These are phyloP conservation scores for Agaricus subrufescens DNA, from an alignment of 768 basidiomycete species.

Conservation along the genomic window DNA sequence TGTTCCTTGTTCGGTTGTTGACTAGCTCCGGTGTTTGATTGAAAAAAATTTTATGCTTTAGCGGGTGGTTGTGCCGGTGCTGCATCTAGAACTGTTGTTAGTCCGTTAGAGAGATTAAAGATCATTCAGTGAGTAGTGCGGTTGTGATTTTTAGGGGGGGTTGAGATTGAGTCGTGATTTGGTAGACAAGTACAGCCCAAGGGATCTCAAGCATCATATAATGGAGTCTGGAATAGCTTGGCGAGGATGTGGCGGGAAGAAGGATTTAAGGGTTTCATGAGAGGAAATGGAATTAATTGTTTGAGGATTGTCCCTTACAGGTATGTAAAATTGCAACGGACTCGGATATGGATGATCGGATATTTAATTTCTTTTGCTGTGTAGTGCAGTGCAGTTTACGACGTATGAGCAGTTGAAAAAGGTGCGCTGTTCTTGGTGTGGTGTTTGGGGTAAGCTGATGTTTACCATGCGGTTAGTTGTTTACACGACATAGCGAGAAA, in stretches of 20 bases:
- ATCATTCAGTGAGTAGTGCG: slow-evolving; percentile 80
- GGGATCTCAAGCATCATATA: slow-evolving; percentile 61
- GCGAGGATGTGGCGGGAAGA: slow-evolving; percentile 92
- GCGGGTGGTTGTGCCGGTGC: slow-evolving; percentile 57
- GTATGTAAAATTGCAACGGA: slow-evolving; percentile 25
- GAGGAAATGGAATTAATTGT: slow-evolving; percentile 90
- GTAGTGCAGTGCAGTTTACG: slow-evolving; percentile 80
- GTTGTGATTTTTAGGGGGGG: slow-evolving; percentile 1
- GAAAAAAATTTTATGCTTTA: slow-evolving; percentile 15
- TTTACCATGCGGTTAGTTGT: slow-evolving; percentile 39
- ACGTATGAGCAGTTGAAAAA: slow-evolving; percentile 91
- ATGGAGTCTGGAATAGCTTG: slow-evolving; percentile 80
- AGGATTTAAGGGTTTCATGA: slow-evolving; percentile 89
- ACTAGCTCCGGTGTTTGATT: slow-evolving; percentile 1
- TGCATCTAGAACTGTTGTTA: slow-evolving; percentile 87
- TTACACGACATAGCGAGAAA: slow-evolving; percentile 62
- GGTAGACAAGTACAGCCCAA: slow-evolving; percentile 88
- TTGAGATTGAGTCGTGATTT: slow-evolving; percentile 4
- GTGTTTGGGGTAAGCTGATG: not conserved
- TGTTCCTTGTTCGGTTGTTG: not conserved
- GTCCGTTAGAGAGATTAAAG: slow-evolving; percentile 88
- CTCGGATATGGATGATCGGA: not conserved
- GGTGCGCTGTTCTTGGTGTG: slow-evolving; percentile 31
- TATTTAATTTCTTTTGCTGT: not conserved
- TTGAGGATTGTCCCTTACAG: slow-evolving; percentile 89